Conservation (phyloP, 1,284 basidiomycete genomes). For the Mycosarcoma maydis region DNA sequence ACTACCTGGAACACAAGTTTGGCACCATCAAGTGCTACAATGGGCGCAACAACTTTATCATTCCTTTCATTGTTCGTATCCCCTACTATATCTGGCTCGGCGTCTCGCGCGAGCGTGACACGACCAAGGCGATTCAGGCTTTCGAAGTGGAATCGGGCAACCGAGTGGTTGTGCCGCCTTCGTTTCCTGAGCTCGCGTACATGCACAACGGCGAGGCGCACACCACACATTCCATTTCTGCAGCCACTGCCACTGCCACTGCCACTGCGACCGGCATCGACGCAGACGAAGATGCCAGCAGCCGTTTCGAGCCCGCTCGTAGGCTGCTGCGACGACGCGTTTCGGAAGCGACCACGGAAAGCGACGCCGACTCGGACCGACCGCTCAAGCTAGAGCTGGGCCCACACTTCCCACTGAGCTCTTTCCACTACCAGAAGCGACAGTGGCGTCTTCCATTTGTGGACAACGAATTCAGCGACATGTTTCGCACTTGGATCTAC, state of each 20-base stretch:
- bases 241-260: slow-evolving; percentile 66
- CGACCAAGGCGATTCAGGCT: slow-evolving; percentile 73
- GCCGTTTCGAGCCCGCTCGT: slow-evolving; percentile 56
- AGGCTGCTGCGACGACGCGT: slow-evolving; percentile 60
- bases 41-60: slow-evolving; percentile 77
- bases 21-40: slow-evolving; percentile 76
- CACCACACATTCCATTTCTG: slow-evolving; percentile 34
- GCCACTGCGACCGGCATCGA: slow-evolving; percentile 66
- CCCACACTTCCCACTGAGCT: slow-evolving; percentile 72
- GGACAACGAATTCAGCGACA: slow-evolving; percentile 77
- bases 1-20: slow-evolving; percentile 84
- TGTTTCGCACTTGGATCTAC: slow-evolving; percentile 81
- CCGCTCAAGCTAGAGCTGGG: slow-evolving; percentile 59
- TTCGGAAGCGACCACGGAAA: slow-evolving; percentile 69
- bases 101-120: slow-evolving; percentile 75
- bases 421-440: slow-evolving; percentile 79
- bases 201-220: slow-evolving; percentile 32
- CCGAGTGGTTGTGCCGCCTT: slow-evolving; percentile 65
- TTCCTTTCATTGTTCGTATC: slow-evolving; percentile 76
- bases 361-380: slow-evolving; percentile 66
- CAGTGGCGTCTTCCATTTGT: slow-evolving; percentile 77
- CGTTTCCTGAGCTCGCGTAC: slow-evolving; percentile 62
- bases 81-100: slow-evolving; percentile 83
- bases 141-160: slow-evolving; percentile 80
- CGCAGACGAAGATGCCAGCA: slow-evolving; percentile 65